These are phyloP conservation scores for Dictyostelium purpureum DNA, from an alignment of 78 protist species.

Conservation along the genomic window DNA sequence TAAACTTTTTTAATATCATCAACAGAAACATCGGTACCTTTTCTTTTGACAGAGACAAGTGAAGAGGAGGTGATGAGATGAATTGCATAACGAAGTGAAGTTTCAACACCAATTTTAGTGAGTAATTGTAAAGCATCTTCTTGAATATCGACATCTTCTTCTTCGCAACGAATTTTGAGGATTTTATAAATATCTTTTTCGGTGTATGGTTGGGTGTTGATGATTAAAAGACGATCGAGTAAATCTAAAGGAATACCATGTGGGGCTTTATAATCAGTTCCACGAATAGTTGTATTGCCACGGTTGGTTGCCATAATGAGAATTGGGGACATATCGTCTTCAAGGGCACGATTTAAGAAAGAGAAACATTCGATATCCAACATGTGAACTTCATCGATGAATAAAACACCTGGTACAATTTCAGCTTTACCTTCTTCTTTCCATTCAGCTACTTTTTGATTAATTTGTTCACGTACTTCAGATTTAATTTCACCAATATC, in stretches of 20 bases:
- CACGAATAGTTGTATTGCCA: slow-evolving; percentile 96
- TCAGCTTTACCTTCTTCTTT: slow-evolving; percentile 98
- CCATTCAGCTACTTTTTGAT: slow-evolving; percentile 98
- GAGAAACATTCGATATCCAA: slow-evolving; percentile 99
- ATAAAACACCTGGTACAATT: slow-evolving; percentile 98
- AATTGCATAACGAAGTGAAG: slow-evolving; percentile 97
- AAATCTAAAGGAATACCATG: slow-evolving; percentile 99
- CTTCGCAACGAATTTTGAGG: slow-evolving; percentile 87
- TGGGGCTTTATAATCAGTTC: slow-evolving; percentile 95
- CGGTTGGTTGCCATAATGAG: slow-evolving; percentile 98
- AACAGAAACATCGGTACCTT: slow-evolving; percentile 70
- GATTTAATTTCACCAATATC: slow-evolving; percentile 96
- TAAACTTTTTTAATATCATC: slow-evolving; percentile 92
- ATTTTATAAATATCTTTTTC: slow-evolving; percentile 82
- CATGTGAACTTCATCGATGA: slow-evolving; percentile 99
- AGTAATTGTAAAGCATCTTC: slow-evolving; percentile 93
- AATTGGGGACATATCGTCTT: slow-evolving; percentile 96
- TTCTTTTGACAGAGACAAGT: slow-evolving; percentile 90
- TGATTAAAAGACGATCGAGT: slow-evolving; percentile 95
- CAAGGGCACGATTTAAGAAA: slow-evolving; percentile 98
- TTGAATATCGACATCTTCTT: slow-evolving; percentile 97
- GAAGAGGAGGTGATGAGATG: slow-evolving; percentile 95
- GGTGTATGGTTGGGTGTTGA: slow-evolving; percentile 87
- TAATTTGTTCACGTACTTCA: slow-evolving; percentile 97
- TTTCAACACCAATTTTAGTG: slow-evolving; percentile 90